Base-by-base conservation (phyloP, 1,284 basidiomycete species). In the Phellopilus nigrolimitatus region DNA sequence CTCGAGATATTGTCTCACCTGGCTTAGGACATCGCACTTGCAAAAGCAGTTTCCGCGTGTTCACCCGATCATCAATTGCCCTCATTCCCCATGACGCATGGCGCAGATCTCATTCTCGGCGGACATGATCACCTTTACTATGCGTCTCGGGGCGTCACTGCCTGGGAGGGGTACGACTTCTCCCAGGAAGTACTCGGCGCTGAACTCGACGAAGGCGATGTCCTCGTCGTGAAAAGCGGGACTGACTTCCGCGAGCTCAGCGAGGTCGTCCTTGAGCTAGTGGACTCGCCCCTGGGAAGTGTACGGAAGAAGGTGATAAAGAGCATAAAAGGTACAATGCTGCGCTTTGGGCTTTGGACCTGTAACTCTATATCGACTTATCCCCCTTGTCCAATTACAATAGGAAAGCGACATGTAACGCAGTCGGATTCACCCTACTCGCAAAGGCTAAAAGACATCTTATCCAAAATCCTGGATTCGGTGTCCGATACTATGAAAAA, bases 61-160 rank as follows among this genome's bases (percentile, higher is more conserved):
- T 87, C 76, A 3, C 79, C 85, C 1, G 70, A 72, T 4, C 73
- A 72, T 3, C 82, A 83, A 57, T 62, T 65, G 3, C 62, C 68
- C 1, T 57, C 74, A 0, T 71, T 84, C 37, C 66, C 68, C 38
- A 67, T 71, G 42, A 64, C 71, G 34, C 91, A 97, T 57, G 93
- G 93, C 5, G 83, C 86, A 0, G 93, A 97, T 62, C 68, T 95
- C 15, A 68, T 97, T 39, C 76, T 95, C 5, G 93, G 93, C 3
- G 93, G 93, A 0, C 93, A 97, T 59, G 93, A 97, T 62, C 93
- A 97, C 59, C 71, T 88, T 4, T 93, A 92, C 70, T 90, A 86
- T 67, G 80, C 88, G 42, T 85, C 89, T 9, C 84, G 78, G 60
- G 93, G 91, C 3, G 79, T 84, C 1, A 74, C 73, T 15, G 64